Conservation (phyloP, 768 basidiomycete species). For the Gloeostereum incarnatum region DNA sequence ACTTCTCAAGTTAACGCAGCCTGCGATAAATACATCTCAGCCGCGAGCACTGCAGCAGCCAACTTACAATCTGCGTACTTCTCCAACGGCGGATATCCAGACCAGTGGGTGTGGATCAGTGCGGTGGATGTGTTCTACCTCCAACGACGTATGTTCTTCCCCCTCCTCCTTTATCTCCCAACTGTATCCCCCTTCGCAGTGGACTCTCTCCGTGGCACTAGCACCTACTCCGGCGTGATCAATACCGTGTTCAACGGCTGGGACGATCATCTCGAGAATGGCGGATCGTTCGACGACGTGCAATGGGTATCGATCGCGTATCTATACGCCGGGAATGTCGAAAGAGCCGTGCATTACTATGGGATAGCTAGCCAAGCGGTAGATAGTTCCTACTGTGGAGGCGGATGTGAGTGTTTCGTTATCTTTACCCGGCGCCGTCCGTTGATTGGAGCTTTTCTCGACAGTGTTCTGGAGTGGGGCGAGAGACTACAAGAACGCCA, state of each 20-base stretch:
- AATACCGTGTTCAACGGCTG: conserved; percentile 10
- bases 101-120: conserved; percentile 10
- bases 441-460: background rate
- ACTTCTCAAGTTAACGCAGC: background rate
- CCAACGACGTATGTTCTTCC: conserved; percentile 5
- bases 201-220: conserved; percentile 5
- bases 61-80: conserved; percentile 12
- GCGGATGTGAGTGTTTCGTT: conserved; percentile 8
- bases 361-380: conserved; percentile 9
- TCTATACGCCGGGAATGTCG: conserved; percentile 8
- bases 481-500: conserved; percentile 12
- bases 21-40: conserved; percentile 10
- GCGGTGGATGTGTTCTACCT: conserved; percentile 10
- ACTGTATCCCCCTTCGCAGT: background rate
- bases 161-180: too few relatives aligned
- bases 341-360: conserved; percentile 10
- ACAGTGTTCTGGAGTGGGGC: conserved; percentile 11
- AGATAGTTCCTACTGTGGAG: conserved; percentile 8
- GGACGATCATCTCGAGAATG: conserved; percentile 9
- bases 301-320: conserved; percentile 11
- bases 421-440: background rate
- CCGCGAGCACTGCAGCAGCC: conserved; percentile 9
- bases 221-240: conserved; percentile 7
- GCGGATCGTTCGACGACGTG: conserved; percentile 10
- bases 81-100: conserved; percentile 3